These are phyloP conservation scores for Triangularia setosa DNA, from an alignment of 2,329 filamentous ascomycete species.

Conservation along the genomic window DNA sequence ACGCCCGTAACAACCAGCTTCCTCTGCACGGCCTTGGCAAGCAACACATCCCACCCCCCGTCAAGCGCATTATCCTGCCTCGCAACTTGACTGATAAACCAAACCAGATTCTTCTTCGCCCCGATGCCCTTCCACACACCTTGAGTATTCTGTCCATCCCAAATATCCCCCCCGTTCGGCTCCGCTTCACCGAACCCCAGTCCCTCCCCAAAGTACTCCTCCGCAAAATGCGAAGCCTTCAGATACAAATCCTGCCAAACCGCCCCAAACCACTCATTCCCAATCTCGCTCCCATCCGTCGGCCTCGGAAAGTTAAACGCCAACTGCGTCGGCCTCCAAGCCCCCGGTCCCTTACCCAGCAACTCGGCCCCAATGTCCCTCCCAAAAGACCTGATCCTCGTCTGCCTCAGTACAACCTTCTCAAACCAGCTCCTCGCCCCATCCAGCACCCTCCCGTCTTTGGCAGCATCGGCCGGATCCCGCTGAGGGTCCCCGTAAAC, in stretches of 20 bases:
- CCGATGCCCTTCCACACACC: slow-evolving; percentile 28
- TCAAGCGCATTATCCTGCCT: slow-evolving; percentile 32
- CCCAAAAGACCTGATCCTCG: background rate
- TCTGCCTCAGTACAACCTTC: background rate
- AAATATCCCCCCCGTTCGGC: slow-evolving; percentile 8
- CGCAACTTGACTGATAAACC: slow-evolving; percentile 33
- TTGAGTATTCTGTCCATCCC: slow-evolving; percentile 25
- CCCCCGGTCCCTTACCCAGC: background rate
- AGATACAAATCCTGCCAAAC: slow-evolving; percentile 30
- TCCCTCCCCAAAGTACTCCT: slow-evolving; percentile 28
- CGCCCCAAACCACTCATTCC: slow-evolving; percentile 26
- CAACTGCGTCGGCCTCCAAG: slow-evolving; percentile 25
- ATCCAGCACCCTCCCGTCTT: background rate
- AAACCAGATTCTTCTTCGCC: background rate
- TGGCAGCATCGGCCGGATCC: background rate
- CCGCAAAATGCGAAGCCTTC: slow-evolving; percentile 24
- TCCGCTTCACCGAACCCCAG: slow-evolving; percentile 6
- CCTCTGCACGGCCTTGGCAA: slow-evolving; percentile 30
- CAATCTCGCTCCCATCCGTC: background rate
- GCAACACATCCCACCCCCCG: slow-evolving; percentile 35
- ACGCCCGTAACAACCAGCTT: slow-evolving; percentile 36
- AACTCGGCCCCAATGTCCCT: background rate
- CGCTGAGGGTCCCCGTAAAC: background rate
- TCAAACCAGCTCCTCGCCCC: background rate
- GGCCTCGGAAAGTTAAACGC: slow-evolving; percentile 14